Conservation (phyloP, 1,139 yeast species). For the Candida neerlandica region DNA sequence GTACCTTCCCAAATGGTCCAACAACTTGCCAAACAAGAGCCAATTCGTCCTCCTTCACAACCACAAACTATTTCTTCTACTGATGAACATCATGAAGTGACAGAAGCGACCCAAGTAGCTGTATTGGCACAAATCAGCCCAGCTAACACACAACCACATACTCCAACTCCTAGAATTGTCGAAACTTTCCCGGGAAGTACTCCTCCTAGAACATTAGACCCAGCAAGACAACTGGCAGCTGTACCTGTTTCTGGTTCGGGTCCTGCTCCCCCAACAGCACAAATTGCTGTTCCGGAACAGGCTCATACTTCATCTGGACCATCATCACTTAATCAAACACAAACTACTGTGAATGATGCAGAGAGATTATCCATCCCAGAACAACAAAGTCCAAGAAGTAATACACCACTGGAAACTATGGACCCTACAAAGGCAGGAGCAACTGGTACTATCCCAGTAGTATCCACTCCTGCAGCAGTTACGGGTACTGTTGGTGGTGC, state of each 20-base stretch:
- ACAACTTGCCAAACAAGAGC: slow-evolving; percentile 9
- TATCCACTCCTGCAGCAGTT: slow-evolving; percentile 27
- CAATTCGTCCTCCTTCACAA: slow-evolving; percentile 12
- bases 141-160: slow-evolving; percentile 9
- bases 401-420: slow-evolving; percentile 29
- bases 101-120: slow-evolving; percentile 19
- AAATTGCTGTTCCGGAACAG: slow-evolving; percentile 60
- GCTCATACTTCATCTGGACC: slow-evolving; percentile 57
- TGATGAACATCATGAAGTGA: slow-evolving; percentile 11
- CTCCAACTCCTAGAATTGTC: slow-evolving; percentile 15
- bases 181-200: slow-evolving; percentile 13
- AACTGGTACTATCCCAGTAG: slow-evolving; percentile 22
- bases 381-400: slow-evolving; percentile 37
- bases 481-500: slow-evolving; percentile 28
- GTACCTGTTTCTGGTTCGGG: slow-evolving; percentile 1
- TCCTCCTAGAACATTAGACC: slow-evolving; percentile 20
- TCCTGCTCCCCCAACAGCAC: slow-evolving; percentile 22
- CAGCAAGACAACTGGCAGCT: slow-evolving; percentile 18
- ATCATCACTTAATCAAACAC: slow-evolving; percentile 20
- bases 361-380: slow-evolving; percentile 24
- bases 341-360: slow-evolving; percentile 18
- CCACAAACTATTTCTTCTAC: neutral
- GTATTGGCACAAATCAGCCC: slow-evolving; percentile 13
- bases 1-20: slow-evolving; percentile 1
- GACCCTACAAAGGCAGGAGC: slow-evolving; percentile 35